Base-by-base conservation (phyloP, 441 rosid species). In the Gossypium davidsonii region DNA sequence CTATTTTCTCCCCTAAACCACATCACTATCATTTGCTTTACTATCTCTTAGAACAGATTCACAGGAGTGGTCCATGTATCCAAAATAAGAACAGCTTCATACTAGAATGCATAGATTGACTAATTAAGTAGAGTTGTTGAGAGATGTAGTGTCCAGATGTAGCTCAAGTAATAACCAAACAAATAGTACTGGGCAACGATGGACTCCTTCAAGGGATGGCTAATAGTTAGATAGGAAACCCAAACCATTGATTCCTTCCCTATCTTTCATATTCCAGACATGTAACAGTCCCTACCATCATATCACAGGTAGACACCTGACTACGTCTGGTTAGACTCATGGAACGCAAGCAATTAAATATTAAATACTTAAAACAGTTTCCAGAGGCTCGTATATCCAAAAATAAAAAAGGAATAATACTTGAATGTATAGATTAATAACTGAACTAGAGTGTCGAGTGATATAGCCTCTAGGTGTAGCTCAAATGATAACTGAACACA, bases 381-480 rank as follows among this genome's bases (percentile, higher is more conserved):
- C 8, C n/a, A 26, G 12, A 26, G 31, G 31, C 31, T 26, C 31
- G 31, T 26, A 26, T 26, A 26, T 26, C 31, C 31, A 26, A 26
- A 26, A 26, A 26, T 26, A 26, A 3, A 26, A 26, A 26, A 26
- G 31, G 31, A 26, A 26, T 3, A 18, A 26, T 12, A 12, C 39
- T 58, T 58, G 63, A 58, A 26, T 12, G 63, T 6, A 25, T 12
- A 26, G 3, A 25, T 58, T 12, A 34, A 26, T 8, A 12, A 58
- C 39, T 58, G 6, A 57, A 1, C 7, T 10, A 20, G 15, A 39
- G 28, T 58, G 8, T 58, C 2, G 37, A 37, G 1, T 58, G 10
- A 28, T 86, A 80, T 85, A 72, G 82, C 1, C 78, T 83, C 81
- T 89, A 88, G 91, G 85, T 88, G 90, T 86, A 89, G 89, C 89